Evolutionary conservation across 2,329 filamentous ascomycete genomes (phyloP).

Genomic region (Claviceps arundinis): DNA sequence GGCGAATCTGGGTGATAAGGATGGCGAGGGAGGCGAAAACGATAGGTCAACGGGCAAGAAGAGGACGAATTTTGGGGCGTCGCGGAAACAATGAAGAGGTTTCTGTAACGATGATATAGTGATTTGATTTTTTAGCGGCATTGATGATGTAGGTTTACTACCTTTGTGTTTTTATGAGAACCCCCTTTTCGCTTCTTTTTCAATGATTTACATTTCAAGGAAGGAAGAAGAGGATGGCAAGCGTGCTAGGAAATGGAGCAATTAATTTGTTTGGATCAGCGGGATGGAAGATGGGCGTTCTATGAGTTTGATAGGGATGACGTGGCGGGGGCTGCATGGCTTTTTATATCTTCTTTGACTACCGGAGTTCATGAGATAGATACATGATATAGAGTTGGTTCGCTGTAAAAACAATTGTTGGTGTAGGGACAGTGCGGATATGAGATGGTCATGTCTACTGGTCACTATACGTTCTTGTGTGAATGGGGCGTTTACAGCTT

Average conservation of each 20-base stretch:
- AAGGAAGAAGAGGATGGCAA: background rate
- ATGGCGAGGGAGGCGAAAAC: constrained; percentile 45
- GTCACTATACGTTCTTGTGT: too few relatives aligned
- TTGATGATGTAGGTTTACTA: background rate
- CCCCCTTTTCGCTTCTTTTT: background rate
- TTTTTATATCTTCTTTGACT: background rate
- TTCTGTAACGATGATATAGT: background rate
- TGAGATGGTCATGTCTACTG: too few relatives aligned
- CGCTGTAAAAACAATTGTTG: background rate
- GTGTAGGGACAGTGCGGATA: too few relatives aligned
- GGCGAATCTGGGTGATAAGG: constrained; percentile 9
- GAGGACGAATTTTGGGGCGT: constrained; percentile 43
- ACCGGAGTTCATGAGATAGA: background rate
- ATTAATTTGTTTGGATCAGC: background rate
- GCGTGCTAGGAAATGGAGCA: background rate
- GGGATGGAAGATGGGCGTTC: background rate
- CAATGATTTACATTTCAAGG: background rate
- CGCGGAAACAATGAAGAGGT: constrained; percentile 29
- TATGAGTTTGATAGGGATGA: background rate
- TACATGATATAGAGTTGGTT: background rate
- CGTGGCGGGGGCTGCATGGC: background rate
- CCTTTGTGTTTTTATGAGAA: background rate
- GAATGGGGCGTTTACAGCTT: too few relatives aligned
- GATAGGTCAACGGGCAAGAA: constrained; percentile 41
- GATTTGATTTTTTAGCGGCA: background rate